These are phyloP conservation scores for Margaritispora aquatica DNA, from an alignment of 495 filamentous ascomycete species.

Conservation along the genomic window DNA sequence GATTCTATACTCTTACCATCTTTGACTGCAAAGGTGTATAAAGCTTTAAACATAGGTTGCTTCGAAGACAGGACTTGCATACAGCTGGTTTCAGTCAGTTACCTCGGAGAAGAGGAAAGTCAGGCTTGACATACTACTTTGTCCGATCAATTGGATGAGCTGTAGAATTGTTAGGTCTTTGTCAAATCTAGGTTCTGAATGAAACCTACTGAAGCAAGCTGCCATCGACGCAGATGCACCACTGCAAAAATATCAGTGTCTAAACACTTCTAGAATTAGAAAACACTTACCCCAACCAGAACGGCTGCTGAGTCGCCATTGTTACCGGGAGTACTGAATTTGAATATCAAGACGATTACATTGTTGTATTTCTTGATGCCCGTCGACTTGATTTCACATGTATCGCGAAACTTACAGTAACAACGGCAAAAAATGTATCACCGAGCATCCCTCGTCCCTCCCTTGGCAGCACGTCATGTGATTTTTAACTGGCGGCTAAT, in stretches of 20 bases:
- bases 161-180: neutral
- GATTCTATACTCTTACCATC: conserved; percentile 24
- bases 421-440: neutral
- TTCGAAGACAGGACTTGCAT: conserved; percentile 33
- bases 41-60: conserved; percentile 28
- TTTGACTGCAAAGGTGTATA: conserved; percentile 29
- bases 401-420: neutral
- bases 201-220: conserved; percentile 33
- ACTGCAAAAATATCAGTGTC: conserved; percentile 15
- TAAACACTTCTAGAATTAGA: neutral
- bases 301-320: conserved; percentile 24
- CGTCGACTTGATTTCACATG: neutral
- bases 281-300: conserved; percentile 29
- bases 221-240: conserved; percentile 35
- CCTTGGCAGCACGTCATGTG: neutral
- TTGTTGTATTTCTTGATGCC: too few relatives aligned
- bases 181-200: neutral
- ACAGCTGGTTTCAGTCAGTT: conserved; percentile 19
- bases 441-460: neutral
- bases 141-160: conserved; percentile 35
- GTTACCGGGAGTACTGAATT: too few relatives aligned
- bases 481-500: neutral
- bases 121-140: conserved; percentile 32
- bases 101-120: neutral
- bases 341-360: too few relatives aligned